Percentiles rank a stretch among this genome's conserved stretches.
These are phyloP conservation scores for Colletotrichum nymphaeae DNA, from an alignment of 2,329 filamentous ascomycete species.

Conservation along the genomic window DNA sequence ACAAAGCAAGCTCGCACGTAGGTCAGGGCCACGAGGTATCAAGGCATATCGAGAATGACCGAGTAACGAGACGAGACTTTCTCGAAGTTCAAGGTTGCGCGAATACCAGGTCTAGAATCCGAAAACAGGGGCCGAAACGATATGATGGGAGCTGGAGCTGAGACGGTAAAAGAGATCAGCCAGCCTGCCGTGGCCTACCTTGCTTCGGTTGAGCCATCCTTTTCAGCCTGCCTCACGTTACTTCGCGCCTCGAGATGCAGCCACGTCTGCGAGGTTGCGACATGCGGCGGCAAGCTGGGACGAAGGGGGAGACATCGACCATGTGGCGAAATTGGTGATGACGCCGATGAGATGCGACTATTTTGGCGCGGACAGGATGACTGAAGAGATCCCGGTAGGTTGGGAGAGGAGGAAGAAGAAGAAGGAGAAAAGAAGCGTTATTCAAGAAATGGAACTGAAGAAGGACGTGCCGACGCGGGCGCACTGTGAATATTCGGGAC, in stretches of 20 bases:
- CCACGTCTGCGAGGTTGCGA: conserved; percentile 12
- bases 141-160: neutral
- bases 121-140: neutral
- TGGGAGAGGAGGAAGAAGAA: neutral
- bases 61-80: neutral
- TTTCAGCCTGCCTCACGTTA: conserved; percentile 11
- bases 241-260: conserved; percentile 22
- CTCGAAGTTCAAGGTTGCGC: neutral
- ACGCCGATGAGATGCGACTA: neutral
- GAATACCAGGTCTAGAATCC: neutral
- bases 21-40: neutral
- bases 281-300: neutral
- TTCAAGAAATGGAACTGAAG: no score
- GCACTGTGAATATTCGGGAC: neutral
- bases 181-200: neutral
- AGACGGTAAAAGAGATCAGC: neutral
- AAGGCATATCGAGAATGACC: neutral
- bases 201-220: neutral
- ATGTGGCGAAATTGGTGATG: neutral
- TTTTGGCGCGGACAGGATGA: neutral
- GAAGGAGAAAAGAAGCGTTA: neutral
- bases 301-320: neutral
- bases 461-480: neutral
- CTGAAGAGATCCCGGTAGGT: neutral
- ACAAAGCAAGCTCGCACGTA: neutral